Percentiles rank a stretch among this genome's conserved stretches.
Conservation (phyloP, 1,284 basidiomycete species). For the Termitomyces sp. region DNA sequence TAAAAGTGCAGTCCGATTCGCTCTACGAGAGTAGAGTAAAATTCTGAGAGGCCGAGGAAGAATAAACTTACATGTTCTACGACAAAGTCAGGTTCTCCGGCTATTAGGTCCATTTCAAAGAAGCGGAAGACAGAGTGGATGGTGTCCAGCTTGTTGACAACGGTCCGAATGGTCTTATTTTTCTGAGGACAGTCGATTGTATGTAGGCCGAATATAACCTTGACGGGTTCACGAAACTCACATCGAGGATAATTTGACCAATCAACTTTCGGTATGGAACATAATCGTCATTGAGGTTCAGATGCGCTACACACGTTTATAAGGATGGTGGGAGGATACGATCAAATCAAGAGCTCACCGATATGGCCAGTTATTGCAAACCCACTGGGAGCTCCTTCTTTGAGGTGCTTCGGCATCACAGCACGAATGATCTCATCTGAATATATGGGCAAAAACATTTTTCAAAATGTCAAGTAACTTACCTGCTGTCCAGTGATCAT, state of each 20-base stretch:
- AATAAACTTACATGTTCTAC: conserved; percentile 68
- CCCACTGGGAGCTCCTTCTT: conserved; percentile 77
- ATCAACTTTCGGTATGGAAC: conserved; percentile 89
- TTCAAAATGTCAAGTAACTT: conserved; percentile 15
- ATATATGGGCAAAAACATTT: neutral
- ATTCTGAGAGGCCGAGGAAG: conserved; percentile 20
- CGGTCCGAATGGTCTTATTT: conserved; percentile 76
- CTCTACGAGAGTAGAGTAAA: conserved; percentile 38
- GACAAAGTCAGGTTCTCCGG: conserved; percentile 81
- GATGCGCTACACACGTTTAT: conserved; percentile 50
- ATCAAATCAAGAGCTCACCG: conserved; percentile 42
- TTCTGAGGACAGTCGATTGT: conserved; percentile 51
- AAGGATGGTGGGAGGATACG: neutral
- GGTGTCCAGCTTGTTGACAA: conserved; percentile 92
- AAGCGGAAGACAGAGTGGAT: conserved; percentile 89
- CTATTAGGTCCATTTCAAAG: conserved; percentile 96
- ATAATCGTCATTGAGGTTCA: conserved; percentile 90
- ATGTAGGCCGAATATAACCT: neutral
- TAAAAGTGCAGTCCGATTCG: conserved; percentile 83
- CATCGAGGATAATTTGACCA: conserved; percentile 88
- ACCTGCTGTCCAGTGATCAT: conserved; percentile 86
- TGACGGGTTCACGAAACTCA: conserved; percentile 34
- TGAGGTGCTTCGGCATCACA: conserved; percentile 71
- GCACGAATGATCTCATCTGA: conserved; percentile 80
- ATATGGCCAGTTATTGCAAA: conserved; percentile 93